Evolutionary conservation across 306 rosid genomes (phyloP), one percentile per base, ranked within the genome.

Genomic region (Medicago truncatula): DNA sequence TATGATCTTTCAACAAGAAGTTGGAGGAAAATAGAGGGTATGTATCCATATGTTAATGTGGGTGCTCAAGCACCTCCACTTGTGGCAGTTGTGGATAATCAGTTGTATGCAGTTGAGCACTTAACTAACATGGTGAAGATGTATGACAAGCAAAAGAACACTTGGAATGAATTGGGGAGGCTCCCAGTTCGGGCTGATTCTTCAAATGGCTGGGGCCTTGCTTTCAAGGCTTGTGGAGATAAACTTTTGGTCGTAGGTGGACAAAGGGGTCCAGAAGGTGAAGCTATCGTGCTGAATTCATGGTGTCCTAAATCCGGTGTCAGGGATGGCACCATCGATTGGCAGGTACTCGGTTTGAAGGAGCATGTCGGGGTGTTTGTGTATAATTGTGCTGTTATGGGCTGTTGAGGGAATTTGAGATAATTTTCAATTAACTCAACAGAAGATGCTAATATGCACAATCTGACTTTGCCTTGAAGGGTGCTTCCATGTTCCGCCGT

Each of bases 21-120:
- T 78, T 95, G 97, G 98, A 83, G 93, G 78, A 90, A 76, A 78
- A 90, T 92, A 75, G 92, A 90, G 75, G 85, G 87, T 23, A 95
- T 92, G 97, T 95, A 86, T 78, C 98, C 98, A 1, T 87, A 82
- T 78, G 97, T 85, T 63, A 92, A 89, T 16, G 76, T 67, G 76
- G 92, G 93, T 43, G 88, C 92, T 20, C 97, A 95, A 81, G 97
- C 97, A 20, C 98, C 98, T 75, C 98, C 98, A 2, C 98, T 95
- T 20, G 92, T 92, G 62, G 98, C 98, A 2, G 96, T 95, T 79
- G 98, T 92, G 83, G 87, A 89, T 65, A 88, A 95, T 81, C 88
- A 92, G 82, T 71, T 95, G 39, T 95, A 84, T 70, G 92, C 92
- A 12, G 92, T 87, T 49, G 98, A 92, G 88, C 92, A 86, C 82